Percentiles rank a stretch among this genome's conserved stretches.
These are phyloP conservation scores for Begonia masoniana DNA, from an alignment of 306 rosid genomes.

Conservation along the genomic window DNA sequence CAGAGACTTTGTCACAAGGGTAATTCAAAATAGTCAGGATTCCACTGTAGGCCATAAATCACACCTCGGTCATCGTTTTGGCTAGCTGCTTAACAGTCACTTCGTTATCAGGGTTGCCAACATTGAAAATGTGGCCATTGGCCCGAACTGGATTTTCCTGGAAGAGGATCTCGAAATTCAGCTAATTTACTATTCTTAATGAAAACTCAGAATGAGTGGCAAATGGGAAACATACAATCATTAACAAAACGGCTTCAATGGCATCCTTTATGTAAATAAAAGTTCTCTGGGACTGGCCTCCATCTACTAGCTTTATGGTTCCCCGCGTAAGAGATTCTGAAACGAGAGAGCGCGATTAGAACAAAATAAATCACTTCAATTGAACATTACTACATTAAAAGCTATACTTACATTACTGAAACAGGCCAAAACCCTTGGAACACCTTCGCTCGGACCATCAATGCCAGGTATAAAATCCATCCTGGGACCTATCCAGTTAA, in stretches of 20 bases:
- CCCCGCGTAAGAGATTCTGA: slow-evolving; percentile 71
- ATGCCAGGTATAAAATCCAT: slow-evolving; percentile 92
- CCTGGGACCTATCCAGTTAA: slow-evolving; percentile 88
- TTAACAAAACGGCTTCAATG: slow-evolving; percentile 75
- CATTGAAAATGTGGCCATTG: slow-evolving; percentile 72
- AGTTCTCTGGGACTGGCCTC: slow-evolving; percentile 83
- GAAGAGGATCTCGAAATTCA: slow-evolving; percentile 1
- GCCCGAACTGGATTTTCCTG: slow-evolving; percentile 88
- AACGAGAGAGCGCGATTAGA: slow-evolving; percentile 1
- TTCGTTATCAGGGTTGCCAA: slow-evolving; percentile 85
- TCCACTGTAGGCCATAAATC: no score
- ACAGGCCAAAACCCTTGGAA: slow-evolving; percentile 86
- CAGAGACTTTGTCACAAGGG: no score
- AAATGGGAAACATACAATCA: slow-evolving; percentile 43
- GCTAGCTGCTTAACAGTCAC: slow-evolving; percentile 91
- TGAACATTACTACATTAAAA: no score
- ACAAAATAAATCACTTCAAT: no score
- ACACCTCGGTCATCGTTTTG: slow-evolving; percentile 86
- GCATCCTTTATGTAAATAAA: slow-evolving; percentile 84
- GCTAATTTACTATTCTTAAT: background rate
- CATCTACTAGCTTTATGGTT: slow-evolving; percentile 88
- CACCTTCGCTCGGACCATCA: slow-evolving; percentile 91
- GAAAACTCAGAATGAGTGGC: background rate
- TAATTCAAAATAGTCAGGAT: no score
- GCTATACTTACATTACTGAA: slow-evolving; percentile 51